Evolutionary conservation across 768 basidiomycete genomes (phyloP), one percentile per base, ranked within the genome.

Genomic region (Rhizopogon vinicolor): DNA sequence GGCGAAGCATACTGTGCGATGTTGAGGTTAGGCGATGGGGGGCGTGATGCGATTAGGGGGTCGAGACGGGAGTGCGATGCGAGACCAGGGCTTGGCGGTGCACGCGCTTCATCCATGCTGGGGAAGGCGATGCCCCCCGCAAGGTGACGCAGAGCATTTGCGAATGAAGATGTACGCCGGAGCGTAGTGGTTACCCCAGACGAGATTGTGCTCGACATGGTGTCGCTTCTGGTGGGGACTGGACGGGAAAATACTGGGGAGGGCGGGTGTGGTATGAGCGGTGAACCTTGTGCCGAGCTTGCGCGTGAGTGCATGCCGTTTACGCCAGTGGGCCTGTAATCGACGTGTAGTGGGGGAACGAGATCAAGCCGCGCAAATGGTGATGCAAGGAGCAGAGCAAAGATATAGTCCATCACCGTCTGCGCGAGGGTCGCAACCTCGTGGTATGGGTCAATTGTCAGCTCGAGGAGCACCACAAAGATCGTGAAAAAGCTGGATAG

Each of bases 401-500:
- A 86, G 62, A 97, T 81, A 66, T 96, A 97, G 71, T 99, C 97
- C 31, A 93, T 81, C 28, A 96, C 85, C 0, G 91, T 94, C 63
- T 90, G 89, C 0, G 95, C 95, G 64, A 91, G 84, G 7, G 89
- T 85, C 0, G 93, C 89, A 13, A 98, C 94, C 68, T 98, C 94
- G 45, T 87, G 84, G 64, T 96, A 93, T 0, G 96, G 91, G 63
- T 98, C 97, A 9, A 88, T 87, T 0, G 94, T 92, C 9, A 98
- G 79, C 67, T 98, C 95, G 56, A 97, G 75, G 14, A 99, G 78
- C 5, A 87, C 82, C 14, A 87, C 86, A 63, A 91, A 94, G 60
- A 98, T 91, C 22, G 93, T 93, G 77, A 92, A 93, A 76, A 96
- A 93, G 2, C 89, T 91, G n/a, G 91, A 91, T 29, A 98, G 75